phyloP scores from a whole-genome alignment of 1,284 basidiomycete genomes.

The Limonomyces culmigenus region DNA sequence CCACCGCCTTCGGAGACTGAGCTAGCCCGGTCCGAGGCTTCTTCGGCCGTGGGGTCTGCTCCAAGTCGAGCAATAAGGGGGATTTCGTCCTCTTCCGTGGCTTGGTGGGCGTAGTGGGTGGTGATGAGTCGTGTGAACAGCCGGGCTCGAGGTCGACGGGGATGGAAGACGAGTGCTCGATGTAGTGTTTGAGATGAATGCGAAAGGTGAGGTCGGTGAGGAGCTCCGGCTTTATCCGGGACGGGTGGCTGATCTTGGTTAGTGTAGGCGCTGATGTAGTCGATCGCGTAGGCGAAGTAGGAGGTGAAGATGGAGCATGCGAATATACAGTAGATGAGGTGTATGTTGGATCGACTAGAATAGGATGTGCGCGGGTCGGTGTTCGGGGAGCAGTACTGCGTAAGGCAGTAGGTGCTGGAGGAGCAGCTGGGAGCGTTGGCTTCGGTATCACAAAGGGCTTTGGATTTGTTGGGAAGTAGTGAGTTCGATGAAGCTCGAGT shows the following conservation, averaged over 20 bases:
- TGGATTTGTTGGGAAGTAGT: slow-evolving; percentile 23
- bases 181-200: slow-evolving; percentile 60
- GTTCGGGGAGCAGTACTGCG: neutral
- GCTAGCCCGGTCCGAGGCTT: slow-evolving; percentile 2
- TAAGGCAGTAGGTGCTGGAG: neutral
- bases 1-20: neutral
- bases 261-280: too few species aligned
- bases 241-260: slow-evolving; percentile 62
- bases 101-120: slow-evolving; percentile 2
- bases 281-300: too few species aligned
- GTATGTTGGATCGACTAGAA: neutral
- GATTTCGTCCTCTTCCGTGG: neutral
- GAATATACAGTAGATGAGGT: neutral
- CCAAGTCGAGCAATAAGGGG: neutral
- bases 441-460: slow-evolving; percentile 30
- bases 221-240: slow-evolving; percentile 40
- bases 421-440: slow-evolving; percentile 7
- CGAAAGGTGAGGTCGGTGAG: slow-evolving; percentile 52
- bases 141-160: neutral
- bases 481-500: slow-evolving; percentile 28
- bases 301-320: slow-evolving; percentile 15
- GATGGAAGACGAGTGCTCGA: slow-evolving; percentile 29
- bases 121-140: slow-evolving; percentile 14
- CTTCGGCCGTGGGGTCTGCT: slow-evolving; percentile 5
- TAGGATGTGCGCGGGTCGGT: neutral